These are phyloP conservation scores for Prunus mira DNA, from an alignment of 306 rosid species.

Conservation along the genomic window DNA sequence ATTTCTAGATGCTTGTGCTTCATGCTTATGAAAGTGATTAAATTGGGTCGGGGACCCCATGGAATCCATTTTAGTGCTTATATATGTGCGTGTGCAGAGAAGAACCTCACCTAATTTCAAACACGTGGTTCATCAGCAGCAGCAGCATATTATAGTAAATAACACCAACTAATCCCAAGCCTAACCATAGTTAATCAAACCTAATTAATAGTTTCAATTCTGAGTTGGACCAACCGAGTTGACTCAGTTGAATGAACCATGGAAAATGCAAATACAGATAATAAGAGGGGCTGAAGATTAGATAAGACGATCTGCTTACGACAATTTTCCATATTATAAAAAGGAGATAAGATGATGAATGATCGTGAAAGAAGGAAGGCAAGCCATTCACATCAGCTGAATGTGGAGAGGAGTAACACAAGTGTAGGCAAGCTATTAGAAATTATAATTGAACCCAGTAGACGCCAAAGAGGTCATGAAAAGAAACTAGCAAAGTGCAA, in stretches of 20 bases:
- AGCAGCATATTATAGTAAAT: neutral
- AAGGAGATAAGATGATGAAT: conserved; percentile 30
- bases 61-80: conserved; percentile 4
- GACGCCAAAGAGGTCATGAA: conserved; percentile 11
- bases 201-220: neutral
- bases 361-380: neutral
- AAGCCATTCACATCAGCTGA: conserved; percentile 26
- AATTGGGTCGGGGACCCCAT: conserved; percentile 10
- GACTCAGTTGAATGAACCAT: neutral
- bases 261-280: neutral
- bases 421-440: conserved; percentile 1
- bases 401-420: conserved; percentile 28
- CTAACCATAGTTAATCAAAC: neutral
- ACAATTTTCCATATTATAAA: conserved; percentile 6
- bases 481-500: neutral
- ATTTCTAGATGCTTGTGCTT: neutral
- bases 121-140: neutral
- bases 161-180: neutral
- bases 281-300: conserved; percentile 39
- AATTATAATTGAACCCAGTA: neutral
- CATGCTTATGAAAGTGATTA: neutral
- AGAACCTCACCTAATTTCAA: neutral
- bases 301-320: conserved; percentile 34
- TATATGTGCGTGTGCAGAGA: neutral
- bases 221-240: neutral